A percentile compares a stretch with the other conserved stretches of the same genome.
These are phyloP conservation scores for Suillus subaureus DNA, from an alignment of 768 basidiomycete genomes.

Conservation along the genomic window DNA sequence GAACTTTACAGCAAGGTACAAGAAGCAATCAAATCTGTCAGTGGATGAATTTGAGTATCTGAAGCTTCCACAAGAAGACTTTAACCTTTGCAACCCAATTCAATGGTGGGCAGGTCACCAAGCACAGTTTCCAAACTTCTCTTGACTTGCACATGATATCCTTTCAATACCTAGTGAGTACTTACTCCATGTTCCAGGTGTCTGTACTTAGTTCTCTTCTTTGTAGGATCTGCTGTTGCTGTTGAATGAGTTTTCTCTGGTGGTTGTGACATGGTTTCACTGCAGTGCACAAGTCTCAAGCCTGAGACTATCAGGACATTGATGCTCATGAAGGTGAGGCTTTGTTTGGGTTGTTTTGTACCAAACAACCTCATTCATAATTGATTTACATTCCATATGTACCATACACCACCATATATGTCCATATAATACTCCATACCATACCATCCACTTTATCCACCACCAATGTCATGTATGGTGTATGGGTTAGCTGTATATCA, in stretches of 20 bases:
- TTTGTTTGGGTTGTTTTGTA: too few species aligned
- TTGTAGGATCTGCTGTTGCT: neutral
- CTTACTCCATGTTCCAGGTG: neutral
- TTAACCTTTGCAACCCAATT: neutral
- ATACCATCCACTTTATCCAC: too few species aligned
- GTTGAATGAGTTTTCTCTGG: neutral
- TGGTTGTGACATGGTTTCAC: neutral
- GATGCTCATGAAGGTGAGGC: neutral
- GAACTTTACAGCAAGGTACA: neutral
- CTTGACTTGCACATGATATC: neutral
- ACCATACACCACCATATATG: too few species aligned
- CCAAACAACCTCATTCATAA: too few species aligned
- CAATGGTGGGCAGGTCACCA: neutral
- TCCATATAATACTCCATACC: too few species aligned
- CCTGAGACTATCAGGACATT: neutral
- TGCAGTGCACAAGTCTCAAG: neutral
- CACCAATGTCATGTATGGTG: too few species aligned
- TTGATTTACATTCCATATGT: too few species aligned
- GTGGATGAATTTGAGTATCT: neutral
- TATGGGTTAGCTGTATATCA: too few species aligned
- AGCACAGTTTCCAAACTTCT: neutral
- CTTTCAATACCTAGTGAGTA: constrained; percentile 1
- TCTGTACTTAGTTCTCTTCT: neutral
- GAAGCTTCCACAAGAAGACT: neutral
- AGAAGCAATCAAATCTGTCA: neutral